Conservation (phyloP, 331 rosid genomes). For the Saraca asoca region DNA sequence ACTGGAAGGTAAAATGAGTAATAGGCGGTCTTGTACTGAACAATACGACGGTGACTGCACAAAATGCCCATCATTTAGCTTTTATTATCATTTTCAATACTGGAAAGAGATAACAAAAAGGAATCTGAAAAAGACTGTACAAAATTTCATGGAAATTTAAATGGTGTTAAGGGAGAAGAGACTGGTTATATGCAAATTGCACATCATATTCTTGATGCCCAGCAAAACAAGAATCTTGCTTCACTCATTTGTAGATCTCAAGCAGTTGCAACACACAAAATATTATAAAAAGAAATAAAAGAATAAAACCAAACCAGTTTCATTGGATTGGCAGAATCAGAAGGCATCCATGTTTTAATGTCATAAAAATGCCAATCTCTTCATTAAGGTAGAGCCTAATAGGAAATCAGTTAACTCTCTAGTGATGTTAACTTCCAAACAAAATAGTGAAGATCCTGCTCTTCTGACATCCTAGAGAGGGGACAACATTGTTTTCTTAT, state of each 20-base stretch:
- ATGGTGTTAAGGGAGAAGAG: constrained; percentile 17
- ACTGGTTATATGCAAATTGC: constrained; percentile 17
- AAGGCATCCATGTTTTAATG: constrained; percentile 2
- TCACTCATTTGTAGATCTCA: constrained; percentile 11
- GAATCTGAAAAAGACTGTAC: constrained; percentile 11
- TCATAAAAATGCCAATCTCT: too few relatives aligned
- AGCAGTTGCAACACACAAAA: constrained; percentile 1
- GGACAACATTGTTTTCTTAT: constrained; percentile 1
- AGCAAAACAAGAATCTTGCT: background rate
- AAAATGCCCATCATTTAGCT: constrained; percentile 22
- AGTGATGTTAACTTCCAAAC: constrained; percentile 1
- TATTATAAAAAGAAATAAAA: constrained; percentile 1
- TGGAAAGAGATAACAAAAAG: constrained; percentile 6
- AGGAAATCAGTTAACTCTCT: constrained; percentile 17
- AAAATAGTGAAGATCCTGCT: background rate
- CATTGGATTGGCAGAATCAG: constrained; percentile 22
- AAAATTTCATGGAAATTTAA: constrained; percentile 9
- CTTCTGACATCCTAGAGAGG: background rate
- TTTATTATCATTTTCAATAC: constrained; percentile 23
- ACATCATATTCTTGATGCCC: constrained; percentile 6
- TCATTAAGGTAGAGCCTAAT: too few relatives aligned
- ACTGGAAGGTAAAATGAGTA: constrained; percentile 97
- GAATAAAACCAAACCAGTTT: background rate
- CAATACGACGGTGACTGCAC: constrained; percentile 93
- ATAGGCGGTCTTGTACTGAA: constrained; percentile 93